These are phyloP conservation scores for Aspergillus cejpii DNA, from an alignment of 2,329 filamentous ascomycete genomes.

Conservation along the genomic window DNA sequence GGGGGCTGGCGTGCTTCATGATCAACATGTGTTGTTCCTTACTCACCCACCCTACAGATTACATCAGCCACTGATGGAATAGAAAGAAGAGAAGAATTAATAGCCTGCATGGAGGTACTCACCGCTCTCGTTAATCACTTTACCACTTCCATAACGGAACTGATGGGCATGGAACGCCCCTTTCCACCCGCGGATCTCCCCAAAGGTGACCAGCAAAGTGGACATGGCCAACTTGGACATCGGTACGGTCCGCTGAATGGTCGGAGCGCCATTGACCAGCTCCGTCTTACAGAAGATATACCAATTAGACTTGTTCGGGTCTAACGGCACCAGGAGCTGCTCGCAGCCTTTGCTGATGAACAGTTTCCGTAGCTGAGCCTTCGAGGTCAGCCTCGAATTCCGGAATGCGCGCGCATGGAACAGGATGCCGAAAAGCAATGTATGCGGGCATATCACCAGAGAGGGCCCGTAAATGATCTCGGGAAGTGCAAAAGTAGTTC, in stretches of 20 bases:
- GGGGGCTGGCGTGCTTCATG: constrained; percentile 15
- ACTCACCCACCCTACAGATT: constrained; percentile 11
- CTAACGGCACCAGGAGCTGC: constrained; percentile 6
- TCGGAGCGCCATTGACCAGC: constrained; percentile 1
- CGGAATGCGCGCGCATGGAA: constrained; percentile 15
- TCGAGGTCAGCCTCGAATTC: constrained; percentile 11
- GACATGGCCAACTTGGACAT: constrained; percentile 2
- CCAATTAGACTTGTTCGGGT: constrained; percentile 6
- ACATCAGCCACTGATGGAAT: constrained; percentile 3
- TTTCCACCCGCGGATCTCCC: constrained; percentile 7
- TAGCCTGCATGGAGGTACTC: neutral
- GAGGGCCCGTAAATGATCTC: constrained; percentile 18
- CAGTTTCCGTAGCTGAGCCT: constrained; percentile 10
- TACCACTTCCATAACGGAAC: constrained; percentile 12
- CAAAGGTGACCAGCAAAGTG: constrained; percentile 2
- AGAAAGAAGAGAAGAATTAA: no score
- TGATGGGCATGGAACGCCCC: constrained; percentile 10
- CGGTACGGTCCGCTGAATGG: neutral
- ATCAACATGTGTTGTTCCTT: constrained; percentile 15
- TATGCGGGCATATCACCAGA: constrained; percentile 15
- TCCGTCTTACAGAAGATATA: constrained; percentile 12
- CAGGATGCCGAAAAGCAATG: constrained; percentile 11
- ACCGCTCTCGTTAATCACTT: constrained; percentile 13
- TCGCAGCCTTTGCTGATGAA: constrained; percentile 13
- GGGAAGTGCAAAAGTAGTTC: constrained; percentile 17